Evolutionary conservation across 352 stramenopile species (phyloP).

Genomic region (Globisporangium okanoganense): DNA sequence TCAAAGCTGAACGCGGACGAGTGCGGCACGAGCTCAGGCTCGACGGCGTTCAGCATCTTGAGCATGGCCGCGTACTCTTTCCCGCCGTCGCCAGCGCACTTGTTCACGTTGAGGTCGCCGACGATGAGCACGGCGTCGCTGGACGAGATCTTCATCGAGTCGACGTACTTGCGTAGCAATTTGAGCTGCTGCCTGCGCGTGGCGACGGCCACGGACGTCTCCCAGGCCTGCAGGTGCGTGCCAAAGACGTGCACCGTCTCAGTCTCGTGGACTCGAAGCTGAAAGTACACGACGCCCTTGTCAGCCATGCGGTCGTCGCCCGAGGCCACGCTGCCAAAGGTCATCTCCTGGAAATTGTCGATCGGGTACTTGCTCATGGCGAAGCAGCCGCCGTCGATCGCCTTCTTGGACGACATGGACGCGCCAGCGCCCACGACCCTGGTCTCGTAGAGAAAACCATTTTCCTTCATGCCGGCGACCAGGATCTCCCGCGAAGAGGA

Average conservation of each 20-base stretch:
- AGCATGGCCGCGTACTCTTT: constrained; percentile 56
- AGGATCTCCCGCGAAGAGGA: constrained; percentile 35
- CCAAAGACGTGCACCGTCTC: constrained; percentile 55
- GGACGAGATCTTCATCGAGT: constrained; percentile 37
- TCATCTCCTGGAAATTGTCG: constrained; percentile 47
- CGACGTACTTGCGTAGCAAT: constrained; percentile 43
- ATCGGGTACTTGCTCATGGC: constrained; percentile 68
- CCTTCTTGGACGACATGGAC: constrained; percentile 55
- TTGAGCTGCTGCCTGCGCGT: constrained; percentile 39
- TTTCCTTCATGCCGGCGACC: constrained; percentile 58
- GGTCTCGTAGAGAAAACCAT: constrained; percentile 69
- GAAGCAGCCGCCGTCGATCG: constrained; percentile 58
- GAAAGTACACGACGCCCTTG: constrained; percentile 66
- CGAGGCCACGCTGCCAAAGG: constrained; percentile 47
- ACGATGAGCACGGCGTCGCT: constrained; percentile 50
- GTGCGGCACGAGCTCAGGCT: constrained; percentile 25
- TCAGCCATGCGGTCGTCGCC: constrained; percentile 63
- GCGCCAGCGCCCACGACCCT: constrained; percentile 43
- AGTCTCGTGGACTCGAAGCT: constrained; percentile 25
- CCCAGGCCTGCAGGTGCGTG: constrained; percentile 68
- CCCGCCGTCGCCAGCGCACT: constrained; percentile 8
- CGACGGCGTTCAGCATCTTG: constrained; percentile 25
- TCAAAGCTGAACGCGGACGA: constrained; percentile 62
- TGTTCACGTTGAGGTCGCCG: constrained; percentile 67
- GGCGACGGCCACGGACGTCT: constrained; percentile 37